Base-by-base conservation (phyloP, 164 flowering plant genomes). In the Tinospora cordifolia region DNA sequence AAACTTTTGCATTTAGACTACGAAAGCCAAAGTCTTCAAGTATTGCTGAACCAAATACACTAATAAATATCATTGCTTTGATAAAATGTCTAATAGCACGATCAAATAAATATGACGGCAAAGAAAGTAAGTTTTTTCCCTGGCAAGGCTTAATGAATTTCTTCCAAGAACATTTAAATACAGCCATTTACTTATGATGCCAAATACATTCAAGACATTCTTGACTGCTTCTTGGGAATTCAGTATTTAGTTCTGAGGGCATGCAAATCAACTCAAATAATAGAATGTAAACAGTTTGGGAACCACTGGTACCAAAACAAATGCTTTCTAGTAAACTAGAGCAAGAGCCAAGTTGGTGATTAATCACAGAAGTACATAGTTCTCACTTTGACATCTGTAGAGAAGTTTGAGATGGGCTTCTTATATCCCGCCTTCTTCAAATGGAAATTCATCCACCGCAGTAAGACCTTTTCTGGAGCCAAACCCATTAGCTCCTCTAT, bases 381-480 rank as follows among this genome's bases (percentile, higher is more conserved):
- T 57, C 44, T 58, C 54, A 92, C 98, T 93, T 92, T 89, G 70
- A 92, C 72, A 75, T 92, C 98, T 17, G 96, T 85, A 58, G 96
- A 85, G 75, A 87, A 92, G 78, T 92, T 92, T 34, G 86, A 59
- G 19, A 92, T 86, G 24, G 83, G 73, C 79, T 87, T 90, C 78
- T 86, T 83, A 75, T 85, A 90, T 69, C 96, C 96, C 57, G 84
- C 90, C 76, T 85, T 92, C 63, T 86, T 83, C 4, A 92, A 87
- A 77, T 92, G 96, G 75, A 89, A 90, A 75, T 92, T 92, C 95
- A 90, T 92, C 98, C 98, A 92, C 73, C 84, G 84, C 60, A 92
- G 72, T 72, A 92, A 75, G 63, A 92, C 70, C 75, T 90, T 92
- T 65, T 92, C 98, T 59, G 98, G 96, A 30, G 94, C 78, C 76